These are phyloP conservation scores for Suillus spraguei DNA, from an alignment of 768 basidiomycete species.

Conservation along the genomic window DNA sequence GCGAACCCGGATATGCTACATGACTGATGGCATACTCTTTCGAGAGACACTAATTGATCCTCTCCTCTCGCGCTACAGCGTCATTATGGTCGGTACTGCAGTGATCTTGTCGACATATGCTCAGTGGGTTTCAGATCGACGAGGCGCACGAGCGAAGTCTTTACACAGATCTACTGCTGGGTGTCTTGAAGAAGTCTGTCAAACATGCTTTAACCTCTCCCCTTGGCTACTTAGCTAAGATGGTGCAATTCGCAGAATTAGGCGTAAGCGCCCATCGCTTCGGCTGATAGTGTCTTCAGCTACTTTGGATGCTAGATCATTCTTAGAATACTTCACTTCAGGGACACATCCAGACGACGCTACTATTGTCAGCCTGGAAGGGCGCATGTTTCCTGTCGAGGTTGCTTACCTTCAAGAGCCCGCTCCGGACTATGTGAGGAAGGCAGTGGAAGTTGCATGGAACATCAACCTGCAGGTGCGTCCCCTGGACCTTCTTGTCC, in stretches of 20 bases:
- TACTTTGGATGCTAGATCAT: constrained; percentile 90
- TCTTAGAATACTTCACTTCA: constrained; percentile 86
- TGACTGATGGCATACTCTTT: constrained; percentile 99
- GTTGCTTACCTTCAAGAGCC: constrained; percentile 85
- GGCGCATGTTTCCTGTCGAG: constrained; percentile 94
- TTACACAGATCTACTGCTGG: constrained; percentile 94
- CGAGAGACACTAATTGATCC: constrained; percentile 93
- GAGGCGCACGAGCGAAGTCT: constrained; percentile 96
- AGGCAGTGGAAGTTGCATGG: constrained; percentile 83
- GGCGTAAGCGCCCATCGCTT: constrained; percentile 86
- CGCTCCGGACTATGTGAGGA: constrained; percentile 75
- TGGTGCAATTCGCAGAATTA: constrained; percentile 58
- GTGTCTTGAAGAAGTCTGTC: constrained; percentile 87
- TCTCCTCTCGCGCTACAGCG: constrained; percentile 87
- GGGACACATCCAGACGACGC: constrained; percentile 67
- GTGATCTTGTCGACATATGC: constrained; percentile 3
- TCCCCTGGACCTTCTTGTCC: neutral
- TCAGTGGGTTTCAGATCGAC: constrained; percentile 65
- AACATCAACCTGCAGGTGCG: constrained; percentile 79
- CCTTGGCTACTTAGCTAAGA: constrained; percentile 10
- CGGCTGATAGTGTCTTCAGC: constrained; percentile 95
- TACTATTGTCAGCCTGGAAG: constrained; percentile 87
- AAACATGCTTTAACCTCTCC: constrained; percentile 7
- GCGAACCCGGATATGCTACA: constrained; percentile 87
- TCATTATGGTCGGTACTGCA: constrained; percentile 76